Percentiles rank a stretch among this genome's conserved stretches.
These are phyloP conservation scores for Mollisia scopiformis DNA, from an alignment of 2,329 filamentous ascomycete genomes.

Conservation along the genomic window DNA sequence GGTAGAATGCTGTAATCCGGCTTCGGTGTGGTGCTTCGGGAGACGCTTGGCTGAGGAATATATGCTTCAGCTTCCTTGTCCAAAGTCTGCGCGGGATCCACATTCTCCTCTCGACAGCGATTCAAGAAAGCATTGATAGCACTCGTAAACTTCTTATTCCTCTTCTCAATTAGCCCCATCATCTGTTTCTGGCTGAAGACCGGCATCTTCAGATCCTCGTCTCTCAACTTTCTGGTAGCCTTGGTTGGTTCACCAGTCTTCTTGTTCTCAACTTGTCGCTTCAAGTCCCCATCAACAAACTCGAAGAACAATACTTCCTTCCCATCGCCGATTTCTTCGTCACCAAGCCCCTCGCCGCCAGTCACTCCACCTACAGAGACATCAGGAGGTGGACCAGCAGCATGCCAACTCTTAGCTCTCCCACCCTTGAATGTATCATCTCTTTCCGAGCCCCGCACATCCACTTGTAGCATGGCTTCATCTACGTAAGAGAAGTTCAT, in stretches of 20 bases:
- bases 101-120: constrained; percentile 63
- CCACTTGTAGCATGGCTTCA: constrained; percentile 79
- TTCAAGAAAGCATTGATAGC: constrained; percentile 80
- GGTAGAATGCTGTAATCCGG: constrained; percentile 55
- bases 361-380: constrained; percentile 60
- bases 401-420: constrained; percentile 52
- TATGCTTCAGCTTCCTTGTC: constrained; percentile 58
- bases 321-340: constrained; percentile 41
- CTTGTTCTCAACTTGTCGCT: constrained; percentile 72
- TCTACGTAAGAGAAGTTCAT: constrained; percentile 88
- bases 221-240: constrained; percentile 66
- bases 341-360: constrained; percentile 48
- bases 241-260: constrained; percentile 75
- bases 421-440: constrained; percentile 67
- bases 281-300: constrained; percentile 89
- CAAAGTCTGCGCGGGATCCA: constrained; percentile 71
- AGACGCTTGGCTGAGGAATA: constrained; percentile 62
- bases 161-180: constrained; percentile 84
- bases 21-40: constrained; percentile 40
- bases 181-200: constrained; percentile 93
- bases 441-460: constrained; percentile 68
- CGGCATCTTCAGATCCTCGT: constrained; percentile 87
- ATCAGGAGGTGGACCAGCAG: constrained; percentile 54
- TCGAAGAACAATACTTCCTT: constrained; percentile 86
- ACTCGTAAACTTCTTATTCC: constrained; percentile 80